Percentiles rank a stretch among this genome's conserved stretches.
Conservation (phyloP, 768 basidiomycete genomes). For the Holtermannia corniformis region DNA sequence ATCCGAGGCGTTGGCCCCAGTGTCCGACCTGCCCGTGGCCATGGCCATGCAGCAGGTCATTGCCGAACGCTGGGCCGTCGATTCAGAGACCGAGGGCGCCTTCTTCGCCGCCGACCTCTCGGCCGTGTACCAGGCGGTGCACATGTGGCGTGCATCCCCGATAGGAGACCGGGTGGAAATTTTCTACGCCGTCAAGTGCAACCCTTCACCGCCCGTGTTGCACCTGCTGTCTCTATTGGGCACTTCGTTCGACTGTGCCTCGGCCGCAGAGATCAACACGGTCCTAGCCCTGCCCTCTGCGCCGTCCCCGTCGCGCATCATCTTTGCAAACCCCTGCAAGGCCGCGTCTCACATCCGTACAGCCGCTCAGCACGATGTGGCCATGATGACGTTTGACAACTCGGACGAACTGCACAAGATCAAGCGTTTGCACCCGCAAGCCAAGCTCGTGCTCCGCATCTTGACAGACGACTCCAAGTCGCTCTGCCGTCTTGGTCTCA, state of each 20-base stretch:
- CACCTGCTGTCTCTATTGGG: constrained; percentile 83
- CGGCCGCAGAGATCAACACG: constrained; percentile 78
- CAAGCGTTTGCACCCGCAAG: constrained; percentile 63
- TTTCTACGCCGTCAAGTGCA: constrained; percentile 96
- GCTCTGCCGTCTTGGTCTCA: constrained; percentile 83
- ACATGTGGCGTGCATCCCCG: constrained; percentile 61
- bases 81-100: constrained; percentile 62
- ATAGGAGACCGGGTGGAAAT: constrained; percentile 77
- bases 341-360: constrained; percentile 83
- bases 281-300: constrained; percentile 56
- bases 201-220: constrained; percentile 90
- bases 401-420: constrained; percentile 92
- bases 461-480: constrained; percentile 96
- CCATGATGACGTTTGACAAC: constrained; percentile 98
- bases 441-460: constrained; percentile 85
- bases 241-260: constrained; percentile 94
- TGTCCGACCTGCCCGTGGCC: constrained; percentile 20
- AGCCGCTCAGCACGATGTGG: constrained; percentile 67
- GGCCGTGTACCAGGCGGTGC: constrained; percentile 72
- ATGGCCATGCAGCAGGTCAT: constrained; percentile 25
- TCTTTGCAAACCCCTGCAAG: constrained; percentile 99
- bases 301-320: constrained; percentile 69
- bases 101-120: constrained; percentile 94
- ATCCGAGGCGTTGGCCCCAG: constrained; percentile 15
- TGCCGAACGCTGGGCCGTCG: constrained; percentile 6